A percentile compares a stretch with the other conserved stretches of the same genome.
Conservation (phyloP, 2,329 filamentous ascomycete species). For the Magnaporthiopsis incrustans region DNA sequence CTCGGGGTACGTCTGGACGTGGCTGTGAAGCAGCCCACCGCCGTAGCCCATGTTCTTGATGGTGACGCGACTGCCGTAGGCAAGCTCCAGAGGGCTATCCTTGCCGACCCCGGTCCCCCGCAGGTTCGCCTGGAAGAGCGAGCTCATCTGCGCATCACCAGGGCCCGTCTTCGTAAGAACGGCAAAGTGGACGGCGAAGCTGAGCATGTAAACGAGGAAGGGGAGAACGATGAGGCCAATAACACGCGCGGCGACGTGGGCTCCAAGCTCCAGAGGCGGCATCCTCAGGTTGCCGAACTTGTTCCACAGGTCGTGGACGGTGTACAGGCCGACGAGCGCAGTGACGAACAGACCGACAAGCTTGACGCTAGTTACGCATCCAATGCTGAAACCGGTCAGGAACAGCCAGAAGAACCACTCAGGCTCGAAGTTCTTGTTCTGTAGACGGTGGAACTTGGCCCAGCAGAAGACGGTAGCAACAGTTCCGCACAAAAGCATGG, state of each 20-base stretch:
- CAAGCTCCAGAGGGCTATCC: conserved; percentile 88
- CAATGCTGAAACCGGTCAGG: conserved; percentile 89
- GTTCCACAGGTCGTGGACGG: conserved; percentile 92
- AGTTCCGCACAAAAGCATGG: conserved; percentile 96
- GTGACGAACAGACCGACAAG: conserved; percentile 96
- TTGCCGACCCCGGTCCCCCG: conserved; percentile 89
- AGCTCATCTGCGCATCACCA: conserved; percentile 99
- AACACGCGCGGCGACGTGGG: conserved; percentile 73
- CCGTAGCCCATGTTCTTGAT: conserved; percentile 99
- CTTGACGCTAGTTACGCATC: conserved; percentile 97
- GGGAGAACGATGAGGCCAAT: conserved; percentile 84
- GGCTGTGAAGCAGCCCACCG: conserved; percentile 89
- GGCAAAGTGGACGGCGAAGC: conserved; percentile 89
- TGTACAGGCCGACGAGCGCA: conserved; percentile 90
- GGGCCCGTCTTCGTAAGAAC: conserved; percentile 91
- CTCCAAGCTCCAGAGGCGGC: conserved; percentile 61
- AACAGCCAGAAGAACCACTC: conserved; percentile 96
- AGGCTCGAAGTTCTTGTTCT: conserved; percentile 74
- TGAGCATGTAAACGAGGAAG: conserved; percentile 86
- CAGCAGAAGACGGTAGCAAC: conserved; percentile 95
- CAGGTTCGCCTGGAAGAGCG: conserved; percentile 95
- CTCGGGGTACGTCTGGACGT: conserved; percentile 91
- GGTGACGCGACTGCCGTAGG: conserved; percentile 79
- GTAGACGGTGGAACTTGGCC: conserved; percentile 89
- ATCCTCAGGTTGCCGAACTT: conserved; percentile 95